Evolutionary conservation across 1,139 yeast genomes (phyloP), one percentile per base, ranked within the genome.

Genomic region (Candida frijolesensis): DNA sequence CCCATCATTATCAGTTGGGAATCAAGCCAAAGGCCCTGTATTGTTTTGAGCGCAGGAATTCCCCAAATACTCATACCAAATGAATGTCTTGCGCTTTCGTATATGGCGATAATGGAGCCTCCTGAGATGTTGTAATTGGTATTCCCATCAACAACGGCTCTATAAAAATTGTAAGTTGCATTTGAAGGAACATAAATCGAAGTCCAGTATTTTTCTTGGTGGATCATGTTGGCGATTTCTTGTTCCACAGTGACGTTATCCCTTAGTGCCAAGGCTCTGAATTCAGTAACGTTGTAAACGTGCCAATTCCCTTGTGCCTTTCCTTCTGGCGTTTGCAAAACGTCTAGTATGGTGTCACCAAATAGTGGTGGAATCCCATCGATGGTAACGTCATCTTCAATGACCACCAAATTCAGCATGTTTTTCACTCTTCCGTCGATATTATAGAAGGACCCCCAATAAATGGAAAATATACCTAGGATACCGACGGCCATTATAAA

Each of bases 161-260:
- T 55, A 43, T 61, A 59, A 32, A 60, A 67, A 48, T 68, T 65
- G 44, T 57, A 61, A 19, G 76, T 64, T 2, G 80, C 77, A 56
- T 78, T 74, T 5, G 72, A 67, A 30, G 61, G 61, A 14, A 79
- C 73, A 52, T 71, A 71, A 30, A 79, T 61, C 1, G 78, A 68
- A 2, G 70, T 63, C 83, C 83, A 79, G 53, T 67, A 74, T 10
- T 64, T 40, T 57, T 78, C 82, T 52, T 75, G 78, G 60, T 78
- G 80, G 4, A 79, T 65, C 49, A 66, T 66, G 16, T 71, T 57
- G 19, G 48, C 45, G 25, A 78, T 57, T 57, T 72, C 78, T 40
- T 63, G 65, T 49, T 54, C 66, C 11, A 65, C 57, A 19, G 70
- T 64, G 41, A 64, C 58, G 46, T 71, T 65, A 30, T 46, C 29